These are phyloP conservation scores for Pichia sp. DNA, from an alignment of 1,139 yeast species.

Conservation along the genomic window DNA sequence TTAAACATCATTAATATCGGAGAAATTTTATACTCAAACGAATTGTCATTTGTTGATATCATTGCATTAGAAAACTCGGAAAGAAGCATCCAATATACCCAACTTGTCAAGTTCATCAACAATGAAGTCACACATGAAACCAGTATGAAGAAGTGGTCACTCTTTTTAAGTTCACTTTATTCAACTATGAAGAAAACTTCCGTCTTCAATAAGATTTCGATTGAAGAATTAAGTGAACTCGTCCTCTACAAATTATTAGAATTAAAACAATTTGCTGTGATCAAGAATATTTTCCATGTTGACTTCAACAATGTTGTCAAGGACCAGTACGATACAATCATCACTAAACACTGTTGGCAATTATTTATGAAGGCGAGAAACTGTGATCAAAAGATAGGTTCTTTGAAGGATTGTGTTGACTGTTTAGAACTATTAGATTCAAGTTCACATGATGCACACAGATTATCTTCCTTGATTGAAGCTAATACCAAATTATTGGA, in stretches of 20 bases:
- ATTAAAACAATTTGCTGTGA: constrained; percentile 38
- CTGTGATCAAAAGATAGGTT: constrained; percentile 49
- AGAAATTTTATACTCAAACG: constrained; percentile 43
- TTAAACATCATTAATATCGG: constrained; percentile 38
- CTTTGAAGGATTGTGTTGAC: constrained; percentile 40
- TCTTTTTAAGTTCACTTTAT: constrained; percentile 36
- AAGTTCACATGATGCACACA: constrained; percentile 36
- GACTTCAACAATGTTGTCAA: constrained; percentile 21
- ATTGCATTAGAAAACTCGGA: constrained; percentile 35
- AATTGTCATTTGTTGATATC: constrained; percentile 39
- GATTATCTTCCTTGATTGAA: constrained; percentile 38
- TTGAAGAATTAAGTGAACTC: constrained; percentile 33
- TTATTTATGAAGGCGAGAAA: constrained; percentile 49
- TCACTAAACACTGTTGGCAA: constrained; percentile 49
- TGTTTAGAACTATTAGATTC: constrained; percentile 40
- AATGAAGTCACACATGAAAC: constrained; percentile 28
- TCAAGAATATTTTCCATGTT: constrained; percentile 27
- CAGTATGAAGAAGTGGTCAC: constrained; percentile 36
- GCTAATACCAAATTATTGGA: constrained; percentile 35
- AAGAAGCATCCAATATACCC: constrained; percentile 20
- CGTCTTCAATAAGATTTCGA: constrained; percentile 30
- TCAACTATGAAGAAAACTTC: constrained; percentile 34
- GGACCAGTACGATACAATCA: constrained; percentile 20
- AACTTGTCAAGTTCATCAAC: constrained; percentile 24
- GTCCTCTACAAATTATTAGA: constrained; percentile 42